These are phyloP conservation scores for Malassezia psittaci DNA, from an alignment of 1,284 basidiomycete genomes.

Conservation along the genomic window DNA sequence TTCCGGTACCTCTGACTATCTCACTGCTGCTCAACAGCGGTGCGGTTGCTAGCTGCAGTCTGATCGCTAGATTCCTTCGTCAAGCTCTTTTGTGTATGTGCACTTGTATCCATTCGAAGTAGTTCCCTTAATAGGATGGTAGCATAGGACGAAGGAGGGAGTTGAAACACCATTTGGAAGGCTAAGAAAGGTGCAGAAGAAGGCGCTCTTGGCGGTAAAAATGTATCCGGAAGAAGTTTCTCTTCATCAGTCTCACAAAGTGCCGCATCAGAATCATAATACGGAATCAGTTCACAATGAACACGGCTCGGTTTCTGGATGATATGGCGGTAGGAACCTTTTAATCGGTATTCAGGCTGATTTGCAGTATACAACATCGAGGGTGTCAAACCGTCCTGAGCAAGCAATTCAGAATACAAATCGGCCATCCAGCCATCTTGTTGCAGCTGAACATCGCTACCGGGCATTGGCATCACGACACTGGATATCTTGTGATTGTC, in stretches of 20 bases:
- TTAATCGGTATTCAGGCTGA: constrained; percentile 66
- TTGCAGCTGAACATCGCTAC: constrained; percentile 80
- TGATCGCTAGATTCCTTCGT: constrained; percentile 5
- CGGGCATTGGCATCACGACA: constrained; percentile 88
- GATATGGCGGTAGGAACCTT: constrained; percentile 84
- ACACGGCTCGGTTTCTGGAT: constrained; percentile 72
- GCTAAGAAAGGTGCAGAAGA: constrained; percentile 21
- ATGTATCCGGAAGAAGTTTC: constrained; percentile 55
- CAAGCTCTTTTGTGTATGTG: constrained; percentile 11
- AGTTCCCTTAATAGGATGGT: constrained; percentile 44
- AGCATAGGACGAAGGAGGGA: constrained; percentile 39
- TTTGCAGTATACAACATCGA: constrained; percentile 62
- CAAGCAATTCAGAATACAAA: constrained; percentile 68
- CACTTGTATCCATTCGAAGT: constrained; percentile 37
- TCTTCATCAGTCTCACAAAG: constrained; percentile 93
- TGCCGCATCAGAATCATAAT: constrained; percentile 83
- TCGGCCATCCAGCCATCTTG: constrained; percentile 65
- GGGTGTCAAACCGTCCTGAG: constrained; percentile 74
- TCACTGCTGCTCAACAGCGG: constrained; percentile 25
- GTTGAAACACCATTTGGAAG: constrained; percentile 32
- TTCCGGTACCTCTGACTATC: constrained; percentile 20
- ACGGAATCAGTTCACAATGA: constrained; percentile 68
- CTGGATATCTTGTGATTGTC: constrained; percentile 71
- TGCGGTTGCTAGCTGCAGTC: constrained; percentile 26
- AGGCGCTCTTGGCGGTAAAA: neutral